Percentiles rank a stretch among this genome's conserved stretches.
Conservation (phyloP, 192 early-diverging fungal species). For the Chytriomyces hyalinus region DNA sequence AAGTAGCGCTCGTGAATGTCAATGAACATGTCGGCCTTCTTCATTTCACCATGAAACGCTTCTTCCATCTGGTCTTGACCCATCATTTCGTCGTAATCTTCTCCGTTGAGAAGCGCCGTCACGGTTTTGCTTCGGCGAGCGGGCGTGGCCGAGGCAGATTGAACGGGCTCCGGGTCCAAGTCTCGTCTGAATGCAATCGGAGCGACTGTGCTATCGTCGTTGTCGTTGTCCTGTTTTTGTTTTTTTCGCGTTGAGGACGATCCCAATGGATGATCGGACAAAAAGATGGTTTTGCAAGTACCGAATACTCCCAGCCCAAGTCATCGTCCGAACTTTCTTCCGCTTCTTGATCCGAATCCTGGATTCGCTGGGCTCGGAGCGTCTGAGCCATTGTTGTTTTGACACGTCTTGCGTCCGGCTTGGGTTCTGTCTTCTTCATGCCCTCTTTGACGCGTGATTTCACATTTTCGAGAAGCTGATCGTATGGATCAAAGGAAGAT, state of each 20-base stretch:
- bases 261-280: too few relatives aligned
- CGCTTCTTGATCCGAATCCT: background rate
- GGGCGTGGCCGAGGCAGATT: background rate
- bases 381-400: constrained; percentile 4
- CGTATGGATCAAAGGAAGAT: constrained; percentile 32
- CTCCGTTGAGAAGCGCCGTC: constrained; percentile 7
- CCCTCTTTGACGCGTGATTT: constrained; percentile 3
- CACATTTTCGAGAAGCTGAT: constrained; percentile 20
- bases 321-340: constrained; percentile 16
- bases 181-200: constrained; percentile 2
- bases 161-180: background rate
- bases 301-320: constrained; percentile 26
- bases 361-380: background rate
- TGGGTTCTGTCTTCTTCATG: background rate
- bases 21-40: constrained; percentile 23
- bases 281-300: background rate
- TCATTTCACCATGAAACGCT: constrained; percentile 11
- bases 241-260: too few relatives aligned
- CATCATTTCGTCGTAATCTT: background rate
- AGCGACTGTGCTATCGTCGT: background rate
- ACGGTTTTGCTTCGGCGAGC: constrained; percentile 12
- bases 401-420: too few relatives aligned
- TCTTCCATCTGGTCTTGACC: constrained; percentile 6
- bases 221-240: background rate
- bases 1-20: constrained; percentile 32